A percentile compares a stretch with the other conserved stretches of the same genome.
phyloP scores from a whole-genome alignment of 805 yeast genomes.

The Candida pini region DNA sequence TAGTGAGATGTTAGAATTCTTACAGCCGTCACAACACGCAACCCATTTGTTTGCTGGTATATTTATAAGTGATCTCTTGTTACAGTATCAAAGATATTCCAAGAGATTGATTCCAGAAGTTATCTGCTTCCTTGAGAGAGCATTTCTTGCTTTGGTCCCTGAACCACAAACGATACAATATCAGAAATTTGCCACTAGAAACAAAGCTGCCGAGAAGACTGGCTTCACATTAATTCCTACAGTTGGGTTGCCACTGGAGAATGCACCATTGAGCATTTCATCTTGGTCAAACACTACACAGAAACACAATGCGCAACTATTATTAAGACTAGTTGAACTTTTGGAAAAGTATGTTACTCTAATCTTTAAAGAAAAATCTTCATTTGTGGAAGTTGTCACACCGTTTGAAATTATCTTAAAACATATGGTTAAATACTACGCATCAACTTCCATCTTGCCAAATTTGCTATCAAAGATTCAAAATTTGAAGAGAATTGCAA shows the following conservation, averaged over 20 bases:
- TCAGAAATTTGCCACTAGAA: conserved; percentile 17
- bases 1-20: conserved; percentile 60
- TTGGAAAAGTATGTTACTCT: conserved; percentile 26
- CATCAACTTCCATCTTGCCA: conserved; percentile 29
- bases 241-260: conserved; percentile 8
- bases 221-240: conserved; percentile 14
- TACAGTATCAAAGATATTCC: conserved; percentile 73
- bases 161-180: conserved; percentile 21
- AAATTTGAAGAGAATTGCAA: conserved; percentile 44
- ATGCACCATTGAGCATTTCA: conserved; percentile 8
- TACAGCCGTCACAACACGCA: conserved; percentile 27
- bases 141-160: conserved; percentile 40
- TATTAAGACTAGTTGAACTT: conserved; percentile 29
- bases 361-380: conserved; percentile 58
- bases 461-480: conserved; percentile 38
- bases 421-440: conserved; percentile 32
- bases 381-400: conserved; percentile 52
- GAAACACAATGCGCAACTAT: conserved; percentile 22
- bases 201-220: conserved; percentile 11
- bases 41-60: conserved; percentile 48
- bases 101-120: conserved; percentile 83
- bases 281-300: conserved; percentile 9
- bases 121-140: conserved; percentile 48
- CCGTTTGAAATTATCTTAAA: conserved; percentile 42
- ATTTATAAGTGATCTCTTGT: conserved; percentile 56